These are phyloP conservation scores for Fusarium drepaniforme DNA, from an alignment of 2,329 filamentous ascomycete genomes.

Conservation along the genomic window DNA sequence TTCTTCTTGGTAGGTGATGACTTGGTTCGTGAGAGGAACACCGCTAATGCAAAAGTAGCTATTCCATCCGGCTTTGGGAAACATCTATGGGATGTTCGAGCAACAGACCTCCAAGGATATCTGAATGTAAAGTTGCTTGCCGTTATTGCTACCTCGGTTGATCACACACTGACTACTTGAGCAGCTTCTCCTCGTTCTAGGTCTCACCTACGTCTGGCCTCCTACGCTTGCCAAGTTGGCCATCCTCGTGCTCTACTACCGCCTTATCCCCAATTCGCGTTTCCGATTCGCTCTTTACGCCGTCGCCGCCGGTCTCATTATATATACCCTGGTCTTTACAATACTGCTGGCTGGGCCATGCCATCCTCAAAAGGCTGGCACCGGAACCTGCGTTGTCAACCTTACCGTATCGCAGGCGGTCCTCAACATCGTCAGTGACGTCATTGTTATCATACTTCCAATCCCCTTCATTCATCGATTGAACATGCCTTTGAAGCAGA, in stretches of 20 bases:
- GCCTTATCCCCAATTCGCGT: background rate
- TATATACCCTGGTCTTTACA: constrained; percentile 13
- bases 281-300: constrained; percentile 6
- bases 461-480: constrained; percentile 2
- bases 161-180: background rate
- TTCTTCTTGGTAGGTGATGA: background rate
- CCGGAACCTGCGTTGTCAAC: background rate
- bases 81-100: constrained; percentile 10
- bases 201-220: constrained; percentile 14
- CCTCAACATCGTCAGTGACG: constrained; percentile 12
- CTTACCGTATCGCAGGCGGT: constrained; percentile 6
- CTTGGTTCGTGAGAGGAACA: background rate
- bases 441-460: background rate
- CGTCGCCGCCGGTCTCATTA: background rate
- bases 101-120: background rate
- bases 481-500: constrained; percentile 8
- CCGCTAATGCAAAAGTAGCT: background rate
- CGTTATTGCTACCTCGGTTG: background rate
- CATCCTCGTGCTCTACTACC: constrained; percentile 6
- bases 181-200: background rate
- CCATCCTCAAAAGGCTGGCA: constrained; percentile 10
- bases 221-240: constrained; percentile 12
- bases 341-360: constrained; percentile 6
- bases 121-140: background rate
- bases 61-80: constrained; percentile 10